phyloP scores from a whole-genome alignment of 352 stramenopile genomes.

The Phytophthora pistaciae region DNA sequence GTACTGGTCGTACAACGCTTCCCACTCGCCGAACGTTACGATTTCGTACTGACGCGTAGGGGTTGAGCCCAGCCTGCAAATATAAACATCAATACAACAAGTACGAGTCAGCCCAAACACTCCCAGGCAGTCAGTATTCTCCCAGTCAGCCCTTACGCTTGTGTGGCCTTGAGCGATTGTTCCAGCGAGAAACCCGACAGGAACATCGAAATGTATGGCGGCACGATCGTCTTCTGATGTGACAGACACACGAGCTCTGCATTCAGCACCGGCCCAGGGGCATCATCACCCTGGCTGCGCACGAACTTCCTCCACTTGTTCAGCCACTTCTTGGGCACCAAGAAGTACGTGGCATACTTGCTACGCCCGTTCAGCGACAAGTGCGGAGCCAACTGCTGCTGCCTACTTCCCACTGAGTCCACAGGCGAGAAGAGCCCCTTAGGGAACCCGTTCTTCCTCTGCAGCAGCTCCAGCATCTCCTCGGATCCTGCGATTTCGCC shows the following conservation, averaged over 20 bases:
- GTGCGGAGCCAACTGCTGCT: conserved; percentile 52
- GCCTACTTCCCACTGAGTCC: conserved; percentile 18
- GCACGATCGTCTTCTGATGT: conserved; percentile 83
- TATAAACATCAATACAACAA: too few relatives aligned
- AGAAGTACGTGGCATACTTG: conserved; percentile 71
- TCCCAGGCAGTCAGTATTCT: not conserved
- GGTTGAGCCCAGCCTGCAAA: conserved; percentile 39
- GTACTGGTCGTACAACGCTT: conserved; percentile 81
- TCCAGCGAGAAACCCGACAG: conserved; percentile 85
- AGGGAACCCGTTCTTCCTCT: conserved; percentile 83
- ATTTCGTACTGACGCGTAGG: conserved; percentile 87
- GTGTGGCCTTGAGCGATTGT: conserved; percentile 75
- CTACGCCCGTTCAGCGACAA: conserved; percentile 59
- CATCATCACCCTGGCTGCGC: conserved; percentile 61
- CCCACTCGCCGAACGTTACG: conserved; percentile 83
- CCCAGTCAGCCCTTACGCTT: conserved; percentile 55
- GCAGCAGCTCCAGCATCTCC: conserved; percentile 71
- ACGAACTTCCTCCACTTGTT: conserved; percentile 84
- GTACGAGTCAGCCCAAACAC: not conserved
- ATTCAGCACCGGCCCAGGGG: conserved; percentile 82
- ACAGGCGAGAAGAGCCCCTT: conserved; percentile 81
- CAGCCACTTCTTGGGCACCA: conserved; percentile 90
- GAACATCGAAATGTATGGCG: conserved; percentile 89
- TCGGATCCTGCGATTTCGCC: conserved; percentile 69
- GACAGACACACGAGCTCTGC: conserved; percentile 82